A percentile compares a stretch with the other conserved stretches of the same genome.
These are phyloP conservation scores for Conidiobolus incongruus DNA, from an alignment of 371 early-diverging fungal species.

Conservation along the genomic window DNA sequence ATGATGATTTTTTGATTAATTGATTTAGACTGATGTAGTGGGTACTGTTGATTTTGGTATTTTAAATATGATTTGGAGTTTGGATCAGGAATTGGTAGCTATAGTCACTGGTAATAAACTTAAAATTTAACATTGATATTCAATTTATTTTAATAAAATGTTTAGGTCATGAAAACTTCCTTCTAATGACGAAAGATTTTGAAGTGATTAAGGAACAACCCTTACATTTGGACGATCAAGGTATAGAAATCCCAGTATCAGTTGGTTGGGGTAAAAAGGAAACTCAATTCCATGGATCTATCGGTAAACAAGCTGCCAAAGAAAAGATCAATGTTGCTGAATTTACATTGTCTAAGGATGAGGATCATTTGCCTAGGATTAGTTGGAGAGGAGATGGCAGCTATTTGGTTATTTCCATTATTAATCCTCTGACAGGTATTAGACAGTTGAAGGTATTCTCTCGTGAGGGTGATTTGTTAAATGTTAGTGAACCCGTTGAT, in stretches of 20 bases:
- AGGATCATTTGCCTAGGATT: conserved; percentile 47
- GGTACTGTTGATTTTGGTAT: conserved; percentile 68
- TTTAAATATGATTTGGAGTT: conserved; percentile 64
- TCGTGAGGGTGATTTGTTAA: conserved; percentile 63
- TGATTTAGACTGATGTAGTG: no score
- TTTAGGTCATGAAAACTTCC: conserved; percentile 38
- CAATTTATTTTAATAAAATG: not conserved
- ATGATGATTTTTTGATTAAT: no score
- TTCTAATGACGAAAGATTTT: conserved; percentile 84
- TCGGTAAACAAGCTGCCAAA: conserved; percentile 58
- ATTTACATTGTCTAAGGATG: conserved; percentile 36
- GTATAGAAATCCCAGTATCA: conserved; percentile 38
- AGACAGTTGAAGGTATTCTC: conserved; percentile 61
- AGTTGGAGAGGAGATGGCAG: conserved; percentile 87
- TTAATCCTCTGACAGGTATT: conserved; percentile 28
- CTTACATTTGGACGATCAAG: conserved; percentile 33
- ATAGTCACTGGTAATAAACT: conserved; percentile 44
- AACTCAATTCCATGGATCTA: conserved; percentile 91
- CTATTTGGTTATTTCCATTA: conserved; percentile 42
- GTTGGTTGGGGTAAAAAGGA: conserved; percentile 97
- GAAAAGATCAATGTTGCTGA: conserved; percentile 21
- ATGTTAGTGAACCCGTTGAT: conserved; percentile 57
- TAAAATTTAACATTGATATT: not conserved
- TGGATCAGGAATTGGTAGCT: conserved; percentile 71
- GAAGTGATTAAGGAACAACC: conserved; percentile 66